Base-by-base conservation (phyloP, 768 basidiomycete species). In the Daedalea quercina region DNA sequence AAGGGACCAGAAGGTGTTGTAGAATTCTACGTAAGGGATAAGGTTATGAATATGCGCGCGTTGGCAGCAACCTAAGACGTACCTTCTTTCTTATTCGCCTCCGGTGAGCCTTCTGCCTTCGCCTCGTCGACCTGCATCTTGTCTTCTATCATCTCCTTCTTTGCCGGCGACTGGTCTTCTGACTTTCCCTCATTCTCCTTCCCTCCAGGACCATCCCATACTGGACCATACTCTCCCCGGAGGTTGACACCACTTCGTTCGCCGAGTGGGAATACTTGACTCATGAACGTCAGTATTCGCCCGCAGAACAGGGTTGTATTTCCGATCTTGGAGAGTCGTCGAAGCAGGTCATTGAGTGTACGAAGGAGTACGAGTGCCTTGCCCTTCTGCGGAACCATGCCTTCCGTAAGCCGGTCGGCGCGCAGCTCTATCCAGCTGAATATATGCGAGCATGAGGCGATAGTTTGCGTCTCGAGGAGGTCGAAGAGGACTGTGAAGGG, bases 221-320 rank as follows among this genome's bases (percentile, higher is more conserved):
- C 70, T 9, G 88, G 82, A 0, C 90, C 83, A 65, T 86, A 91
- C 69, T 94, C 89, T 53, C 93, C 93, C 28, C 93, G 75, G 57
- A 95, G 69, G 67, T 96, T 96, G 31, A 95, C 93, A 28, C 93
- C 91, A 65, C 90, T 93, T 47, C 91, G 73, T 67, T 95, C 93
- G 2, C 89, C 88, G 9, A 96, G 68, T 6, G 90, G 88, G 64
- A 93, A 95, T 1, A 91, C 89, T 1, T 80, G 81, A 54, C 87
- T 89, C 47, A 95, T 70, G 67, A 94, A 94, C 1, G 87, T 86
- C 65, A 93, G 73, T 63, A 96, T 94, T 1, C 91, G 80, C 3
- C 93, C 94, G 60, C 88, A 90, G 68, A 96, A 91, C 59, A 86
- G 80, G 20, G 90, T 91, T 49, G 86, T 90, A 4, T 82, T 77